Conservation (phyloP, 176 grass and related monocot species). For the Raddia distichophylla region DNA sequence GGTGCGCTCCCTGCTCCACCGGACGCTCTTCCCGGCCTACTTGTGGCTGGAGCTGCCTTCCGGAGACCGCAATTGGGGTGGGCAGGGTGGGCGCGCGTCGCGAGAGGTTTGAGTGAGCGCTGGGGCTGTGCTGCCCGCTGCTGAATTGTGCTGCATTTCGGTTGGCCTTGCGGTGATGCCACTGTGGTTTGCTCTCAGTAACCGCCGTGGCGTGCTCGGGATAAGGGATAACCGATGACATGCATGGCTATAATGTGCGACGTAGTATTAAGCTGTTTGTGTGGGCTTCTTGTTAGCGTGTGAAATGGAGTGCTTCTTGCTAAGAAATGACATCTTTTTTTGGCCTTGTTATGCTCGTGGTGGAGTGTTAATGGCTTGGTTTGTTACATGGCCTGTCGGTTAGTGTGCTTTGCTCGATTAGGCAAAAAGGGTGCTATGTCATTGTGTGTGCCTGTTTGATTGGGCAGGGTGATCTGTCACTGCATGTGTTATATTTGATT, state of each 20-base stretch:
- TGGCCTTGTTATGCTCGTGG: not conserved
- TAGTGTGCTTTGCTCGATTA: not conserved
- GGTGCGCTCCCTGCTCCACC: slow-evolving; percentile 34
- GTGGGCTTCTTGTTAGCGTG: not conserved
- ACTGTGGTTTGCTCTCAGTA: not conserved
- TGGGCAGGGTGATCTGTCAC: not conserved
- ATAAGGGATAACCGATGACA: slow-evolving; percentile 1
- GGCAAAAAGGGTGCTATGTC: not conserved
- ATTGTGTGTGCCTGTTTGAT: not conserved
- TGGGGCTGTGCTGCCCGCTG: not conserved
- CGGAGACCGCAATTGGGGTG: slow-evolving; percentile 38
- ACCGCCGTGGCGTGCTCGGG: not conserved
- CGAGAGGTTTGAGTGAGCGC: slow-evolving; percentile 14
- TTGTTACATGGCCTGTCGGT: not conserved
- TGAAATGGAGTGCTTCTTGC: slow-evolving; percentile 25
- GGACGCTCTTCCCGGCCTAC: not conserved
- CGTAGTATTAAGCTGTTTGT: slow-evolving; percentile 13
- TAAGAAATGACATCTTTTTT: slow-evolving; percentile 35
- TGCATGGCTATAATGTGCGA: slow-evolving; percentile 17
- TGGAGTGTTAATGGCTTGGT: slow-evolving; percentile 5
- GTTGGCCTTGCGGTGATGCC: not conserved
- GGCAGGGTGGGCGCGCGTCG: not conserved
- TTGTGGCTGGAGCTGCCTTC: not conserved
- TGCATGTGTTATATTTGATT: not conserved
- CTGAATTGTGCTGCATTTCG: slow-evolving; percentile 50